Evolutionary conservation across 1,139 yeast genomes (phyloP).

Genomic region (Magnusiomyces sp.): DNA sequence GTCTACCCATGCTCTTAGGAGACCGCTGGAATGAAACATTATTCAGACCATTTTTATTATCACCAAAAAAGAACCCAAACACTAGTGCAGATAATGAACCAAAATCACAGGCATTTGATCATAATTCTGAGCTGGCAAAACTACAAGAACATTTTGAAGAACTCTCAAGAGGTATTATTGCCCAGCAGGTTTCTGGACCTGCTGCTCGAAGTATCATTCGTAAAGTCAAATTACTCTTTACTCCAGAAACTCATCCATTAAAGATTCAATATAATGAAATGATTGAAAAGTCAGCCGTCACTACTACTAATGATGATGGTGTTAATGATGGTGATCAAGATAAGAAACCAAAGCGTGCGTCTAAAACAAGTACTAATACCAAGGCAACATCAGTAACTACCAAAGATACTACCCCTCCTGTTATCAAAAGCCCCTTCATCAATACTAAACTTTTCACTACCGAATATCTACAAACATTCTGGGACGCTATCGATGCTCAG

Average conservation of each 20-base stretch:
- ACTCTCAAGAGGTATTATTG: constrained; percentile 45
- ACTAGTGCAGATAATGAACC: not conserved
- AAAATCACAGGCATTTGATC: not conserved
- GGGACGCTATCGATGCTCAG: not conserved
- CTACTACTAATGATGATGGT: no score
- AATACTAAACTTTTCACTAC: no score
- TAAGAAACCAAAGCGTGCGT: not conserved
- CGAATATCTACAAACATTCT: no score
- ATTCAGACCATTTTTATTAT: not conserved
- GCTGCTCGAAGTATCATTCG: constrained; percentile 62
- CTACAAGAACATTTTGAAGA: constrained; percentile 30
- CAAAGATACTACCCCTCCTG: no score
- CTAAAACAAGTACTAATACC: not conserved
- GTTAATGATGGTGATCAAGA: not conserved
- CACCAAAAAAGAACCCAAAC: not conserved
- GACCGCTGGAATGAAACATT: not conserved
- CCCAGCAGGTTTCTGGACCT: constrained; percentile 80
- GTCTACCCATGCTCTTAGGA: not conserved
- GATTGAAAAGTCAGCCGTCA: no score
- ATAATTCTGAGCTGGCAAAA: not conserved
- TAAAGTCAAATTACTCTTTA: constrained; percentile 39
- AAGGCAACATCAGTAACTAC: no score
- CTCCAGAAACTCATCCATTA: no score
- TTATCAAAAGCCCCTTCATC: no score
- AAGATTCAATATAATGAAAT: constrained; percentile 9